phyloP scores from a whole-genome alignment of 129 eudicot genomes.

The Flaveria bidentis region DNA sequence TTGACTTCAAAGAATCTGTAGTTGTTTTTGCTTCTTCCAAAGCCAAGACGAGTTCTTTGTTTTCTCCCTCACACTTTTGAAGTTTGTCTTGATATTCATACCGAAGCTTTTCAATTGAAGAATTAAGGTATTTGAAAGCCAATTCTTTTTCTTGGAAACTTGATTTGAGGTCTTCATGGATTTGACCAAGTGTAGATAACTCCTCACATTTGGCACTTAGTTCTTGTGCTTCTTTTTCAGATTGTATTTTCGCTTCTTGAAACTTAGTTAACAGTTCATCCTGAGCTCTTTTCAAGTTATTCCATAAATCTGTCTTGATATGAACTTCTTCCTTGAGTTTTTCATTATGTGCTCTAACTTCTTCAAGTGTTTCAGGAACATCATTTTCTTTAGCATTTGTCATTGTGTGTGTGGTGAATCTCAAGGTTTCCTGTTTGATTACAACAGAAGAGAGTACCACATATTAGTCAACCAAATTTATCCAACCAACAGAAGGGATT shows the following conservation, averaged over 20 bases:
- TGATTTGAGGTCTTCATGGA: slow-evolving; percentile 52
- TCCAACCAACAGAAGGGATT: not conserved
- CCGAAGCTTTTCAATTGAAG: slow-evolving; percentile 49
- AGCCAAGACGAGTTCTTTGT: slow-evolving; percentile 50
- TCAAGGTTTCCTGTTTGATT: slow-evolving; percentile 32
- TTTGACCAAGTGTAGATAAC: slow-evolving; percentile 48
- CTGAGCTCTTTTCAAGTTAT: slow-evolving; percentile 55
- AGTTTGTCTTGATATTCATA: slow-evolving; percentile 46
- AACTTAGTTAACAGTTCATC: slow-evolving; percentile 42
- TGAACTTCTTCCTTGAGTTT: slow-evolving; percentile 55
- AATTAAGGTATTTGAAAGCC: slow-evolving; percentile 43
- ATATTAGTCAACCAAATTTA: too few relatives aligned
- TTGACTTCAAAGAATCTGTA: slow-evolving; percentile 43
- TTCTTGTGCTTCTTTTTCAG: slow-evolving; percentile 51
- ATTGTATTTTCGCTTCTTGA: slow-evolving; percentile 51
- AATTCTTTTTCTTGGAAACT: slow-evolving; percentile 48
- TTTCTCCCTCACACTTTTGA: slow-evolving; percentile 49
- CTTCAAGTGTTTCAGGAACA: slow-evolving; percentile 51
- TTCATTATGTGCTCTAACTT: slow-evolving; percentile 50
- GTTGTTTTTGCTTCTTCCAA: slow-evolving; percentile 52
- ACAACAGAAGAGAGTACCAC: not conserved
- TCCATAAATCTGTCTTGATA: slow-evolving; percentile 46
- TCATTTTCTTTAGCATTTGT: slow-evolving; percentile 38
- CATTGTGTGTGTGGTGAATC: slow-evolving; percentile 10
- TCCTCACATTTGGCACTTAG: slow-evolving; percentile 51